phyloP scores from a whole-genome alignment of 176 grass and related monocot species.

The Oryza australiensis region DNA sequence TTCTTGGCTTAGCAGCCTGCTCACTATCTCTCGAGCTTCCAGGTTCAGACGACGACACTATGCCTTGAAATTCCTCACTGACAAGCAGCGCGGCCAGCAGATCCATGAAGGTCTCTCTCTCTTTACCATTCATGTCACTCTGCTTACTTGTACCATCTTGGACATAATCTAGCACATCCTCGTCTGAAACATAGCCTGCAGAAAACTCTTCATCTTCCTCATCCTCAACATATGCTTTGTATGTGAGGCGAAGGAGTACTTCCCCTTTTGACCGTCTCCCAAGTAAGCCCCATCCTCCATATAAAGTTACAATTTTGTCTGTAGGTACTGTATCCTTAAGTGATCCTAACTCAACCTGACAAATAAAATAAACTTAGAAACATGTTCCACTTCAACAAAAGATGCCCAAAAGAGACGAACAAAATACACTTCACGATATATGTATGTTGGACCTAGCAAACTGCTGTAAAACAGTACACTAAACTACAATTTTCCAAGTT shows the following conservation, averaged over 20 bases:
- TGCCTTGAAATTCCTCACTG: slow-evolving; percentile 97
- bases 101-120: slow-evolving; percentile 96
- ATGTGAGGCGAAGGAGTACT: slow-evolving; percentile 81
- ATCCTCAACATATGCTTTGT: slow-evolving; percentile 94
- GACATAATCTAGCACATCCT: slow-evolving; percentile 61
- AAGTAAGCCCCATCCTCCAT: slow-evolving; percentile 67
- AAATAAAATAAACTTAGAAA: slow-evolving; percentile 10
- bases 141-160: slow-evolving; percentile 28
- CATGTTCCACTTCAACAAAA: neutral
- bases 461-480: neutral
- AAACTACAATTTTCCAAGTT: neutral
- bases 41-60: slow-evolving; percentile 64
- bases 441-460: neutral
- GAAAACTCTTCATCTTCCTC: slow-evolving; percentile 70
- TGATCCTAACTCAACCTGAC: slow-evolving; percentile 81
- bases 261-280: slow-evolving; percentile 66
- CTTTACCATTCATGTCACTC: slow-evolving; percentile 40
- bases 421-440: neutral
- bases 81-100: slow-evolving; percentile 84
- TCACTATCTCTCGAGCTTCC: slow-evolving; percentile 47
- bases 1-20: slow-evolving; percentile 5
- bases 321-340: slow-evolving; percentile 95
- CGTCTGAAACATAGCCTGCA: slow-evolving; percentile 53
- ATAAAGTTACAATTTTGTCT: slow-evolving; percentile 71
- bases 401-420: neutral